Evolutionary conservation across 2,329 filamentous ascomycete species (phyloP).

Genomic region (Podosphaera xanthii): DNA sequence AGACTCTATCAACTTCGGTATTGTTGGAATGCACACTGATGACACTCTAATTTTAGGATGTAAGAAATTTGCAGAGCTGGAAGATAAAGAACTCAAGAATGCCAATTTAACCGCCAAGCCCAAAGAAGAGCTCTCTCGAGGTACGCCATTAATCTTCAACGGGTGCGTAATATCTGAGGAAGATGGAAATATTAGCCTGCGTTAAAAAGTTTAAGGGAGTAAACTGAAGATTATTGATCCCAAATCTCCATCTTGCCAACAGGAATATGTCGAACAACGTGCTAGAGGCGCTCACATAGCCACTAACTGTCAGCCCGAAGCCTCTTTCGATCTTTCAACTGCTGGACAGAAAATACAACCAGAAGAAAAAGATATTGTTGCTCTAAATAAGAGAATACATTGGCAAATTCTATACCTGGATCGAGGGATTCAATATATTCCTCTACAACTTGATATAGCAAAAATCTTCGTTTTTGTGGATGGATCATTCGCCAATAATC

Average conservation of each 20-base stretch:
- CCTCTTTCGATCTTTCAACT: not conserved
- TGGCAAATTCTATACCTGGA: constrained; percentile 2
- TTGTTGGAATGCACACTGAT: not conserved
- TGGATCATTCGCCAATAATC: too few species aligned
- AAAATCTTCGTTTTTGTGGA: too few species aligned
- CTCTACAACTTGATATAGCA: too few species aligned
- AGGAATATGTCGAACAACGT: too few species aligned
- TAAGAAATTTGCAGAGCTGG: not conserved
- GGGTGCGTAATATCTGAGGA: not conserved
- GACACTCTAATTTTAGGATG: not conserved
- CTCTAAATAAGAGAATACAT: constrained; percentile 4
- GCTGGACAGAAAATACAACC: not conserved
- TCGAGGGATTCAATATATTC: not conserved
- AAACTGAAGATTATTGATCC: not conserved
- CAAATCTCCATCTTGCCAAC: too few species aligned
- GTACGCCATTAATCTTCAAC: not conserved
- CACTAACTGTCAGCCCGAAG: too few species aligned
- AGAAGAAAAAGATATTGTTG: not conserved
- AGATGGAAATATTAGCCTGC: not conserved
- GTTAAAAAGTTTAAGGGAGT: not conserved
- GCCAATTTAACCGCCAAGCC: too few species aligned
- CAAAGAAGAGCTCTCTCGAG: not conserved
- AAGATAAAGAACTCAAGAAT: too few species aligned
- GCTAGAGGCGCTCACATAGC: too few species aligned
- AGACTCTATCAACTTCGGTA: not conserved